Base-by-base conservation (phyloP, 129 eudicot genomes). In the Centaurea solstitialis region DNA sequence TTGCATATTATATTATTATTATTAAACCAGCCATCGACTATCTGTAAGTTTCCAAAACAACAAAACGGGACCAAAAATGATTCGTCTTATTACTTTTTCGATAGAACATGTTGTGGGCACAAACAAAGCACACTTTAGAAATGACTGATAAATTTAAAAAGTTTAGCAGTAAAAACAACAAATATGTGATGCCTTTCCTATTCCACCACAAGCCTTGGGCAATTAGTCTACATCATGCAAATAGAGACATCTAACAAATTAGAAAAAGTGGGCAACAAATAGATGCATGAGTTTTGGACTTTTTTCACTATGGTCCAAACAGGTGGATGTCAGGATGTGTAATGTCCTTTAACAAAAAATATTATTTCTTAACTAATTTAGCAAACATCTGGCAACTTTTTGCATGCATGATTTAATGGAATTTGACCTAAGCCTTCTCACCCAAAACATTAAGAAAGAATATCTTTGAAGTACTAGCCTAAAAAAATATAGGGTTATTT, bases 201-300 rank as follows among this genome's bases (percentile, higher is more conserved):
- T 61, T 62, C n/a, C 80, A 76, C 71, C 35, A 47, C 28, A 38
- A 76, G 59, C 80, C 47, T 66, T 8, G 73, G 38, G 43, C 39
- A 69, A 53, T 69, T 26, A 24, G 68, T 74, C 79, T 17, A 77
- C 69, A 45, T 83, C 86, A 83, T 77, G 35, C 70, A 83, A 77
- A 82, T 50, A 72, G 37, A 28, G 86, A 80, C 84, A 64, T 74
- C 41, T 78, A 78, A 71, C 83, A 86, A 73, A 79, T 45, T 79
- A 68, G 5, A 61, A 72, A 39, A 62, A 72, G 82, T 77, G 77
- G 82, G 75, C 28, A 59, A 65, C 61, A 82, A 11, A 23, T 30
- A 81, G 23, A 11, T 77, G 24, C 28, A 72, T 64, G 26, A 33
- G 30, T 62, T 82, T 82, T 82, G 53, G 82, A 77, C 78, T 62